Base-by-base conservation (phyloP, 1,284 basidiomycete genomes). In the Pseudozyma pruni region DNA sequence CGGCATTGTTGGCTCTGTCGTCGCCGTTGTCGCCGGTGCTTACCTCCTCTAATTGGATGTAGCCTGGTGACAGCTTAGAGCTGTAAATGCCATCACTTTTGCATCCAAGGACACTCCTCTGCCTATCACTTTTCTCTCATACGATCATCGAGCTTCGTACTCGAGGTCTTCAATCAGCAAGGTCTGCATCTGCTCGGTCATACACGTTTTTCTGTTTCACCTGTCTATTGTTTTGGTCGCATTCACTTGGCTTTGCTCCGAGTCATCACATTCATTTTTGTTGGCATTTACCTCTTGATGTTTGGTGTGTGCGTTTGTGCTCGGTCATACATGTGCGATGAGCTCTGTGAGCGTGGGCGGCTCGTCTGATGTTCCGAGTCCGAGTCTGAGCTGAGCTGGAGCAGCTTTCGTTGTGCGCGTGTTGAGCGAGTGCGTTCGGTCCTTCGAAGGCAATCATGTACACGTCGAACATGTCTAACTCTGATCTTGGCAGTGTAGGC, bases 31-130 rank as follows among this genome's bases (percentile, higher is more conserved):
- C 34, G 75, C 60, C 16, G 69, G 69, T 41, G 63, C 69, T 43
- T 63, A 70, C 54, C 54, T 74, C 33, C 62, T 76, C 53, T 76
- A 72, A 74, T 13, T 16, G 42, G 23, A 37, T 19, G 11, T 11
- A 6, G 11, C 7, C 27, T 14, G 8, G 5, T n/a, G 19, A 16
- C 35, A 16, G 19, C 35, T 19, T 7, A 19, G 14, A 37, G 14
- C 19, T 16, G 35, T 16, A n/a, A n/a, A 5, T 19, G 35, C 16
- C 7, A 16, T 37, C 16, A 37, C n/a, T 19, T 37, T 37, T 6
- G 19, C 35, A 16, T n/a, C 14, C 8, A n/a, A 16, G 35, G 35
- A 37, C 35, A n/a, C 6, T 16, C 35, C 14, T 16, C 8, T 16
- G 35, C 14, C 35, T 8, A 7, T 14, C 16, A 16, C 6, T 8